Base-by-base conservation (phyloP, 2,329 filamentous ascomycete species). In the Drechslera avenae region DNA sequence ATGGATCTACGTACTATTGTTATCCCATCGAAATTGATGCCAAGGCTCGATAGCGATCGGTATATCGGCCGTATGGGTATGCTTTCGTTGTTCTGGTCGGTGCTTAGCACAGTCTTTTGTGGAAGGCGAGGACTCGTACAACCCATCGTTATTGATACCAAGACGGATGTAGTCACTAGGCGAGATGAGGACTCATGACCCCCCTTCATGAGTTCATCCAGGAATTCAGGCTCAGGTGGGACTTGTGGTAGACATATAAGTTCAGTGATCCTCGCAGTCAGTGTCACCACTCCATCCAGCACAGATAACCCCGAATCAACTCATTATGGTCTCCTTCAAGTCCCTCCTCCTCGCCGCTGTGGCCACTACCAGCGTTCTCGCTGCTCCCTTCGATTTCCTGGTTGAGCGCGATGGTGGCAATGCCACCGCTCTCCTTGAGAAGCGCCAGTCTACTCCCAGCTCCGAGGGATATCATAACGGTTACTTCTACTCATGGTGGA, bases 401-500 rank as follows among this genome's bases (percentile, higher is more conserved):
- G 40, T 31, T 30, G 56, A 61, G 48, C 61, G 59, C 31, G 57
- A 59, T n/a, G 61, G 59, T 49, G 56, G 23, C 45, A 63, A 64
- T 35, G 50, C 42, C 7, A 56, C 54, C 30, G 54, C 58, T 16
- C 43, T 55, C 9, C 44, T 64, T n/a, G 56, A 59, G 41, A 62
- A 50, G 36, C 39, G 56, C 31, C 56, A 59, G 26, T 48, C 46
- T 12, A 80, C 80, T 14, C 63, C 74, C 47, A 80, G 75, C 60
- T 66, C 71, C 5, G 80, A 77, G 2, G 82, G 82, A 39, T 79
- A 74, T 40, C 52, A 66, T 52, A 67, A 60, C 42, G 55, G 58
- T 39, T 85, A 77, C 73, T 85, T 80, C 75, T 85, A 82, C 71
- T 83, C 80, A 4, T 84, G 78, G 75, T 86, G 81, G 81, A 83